Conservation (phyloP, 805 yeast genomes). For the Candida dajiaensis region DNA sequence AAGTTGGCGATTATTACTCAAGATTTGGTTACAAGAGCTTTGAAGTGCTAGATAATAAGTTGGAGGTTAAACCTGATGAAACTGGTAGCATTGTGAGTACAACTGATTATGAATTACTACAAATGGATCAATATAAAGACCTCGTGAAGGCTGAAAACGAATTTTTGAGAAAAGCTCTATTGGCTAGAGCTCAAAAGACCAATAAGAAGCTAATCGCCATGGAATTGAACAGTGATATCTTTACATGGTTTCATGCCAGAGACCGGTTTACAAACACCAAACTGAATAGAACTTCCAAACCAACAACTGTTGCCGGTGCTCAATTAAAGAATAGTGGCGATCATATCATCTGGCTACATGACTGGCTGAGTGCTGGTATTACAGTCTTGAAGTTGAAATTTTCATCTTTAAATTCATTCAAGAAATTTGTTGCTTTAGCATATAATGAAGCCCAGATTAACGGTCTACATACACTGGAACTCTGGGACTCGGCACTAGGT, state of each 20-base stretch:
- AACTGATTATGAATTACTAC: slow-evolving; percentile 21
- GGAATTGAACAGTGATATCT: slow-evolving; percentile 32
- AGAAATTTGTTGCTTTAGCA: slow-evolving; percentile 27
- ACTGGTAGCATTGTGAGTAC: neutral
- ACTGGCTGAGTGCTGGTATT: slow-evolving; percentile 30
- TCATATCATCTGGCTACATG: slow-evolving; percentile 41
- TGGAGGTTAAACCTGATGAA: neutral
- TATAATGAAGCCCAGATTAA: slow-evolving; percentile 28
- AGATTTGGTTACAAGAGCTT: slow-evolving; percentile 51
- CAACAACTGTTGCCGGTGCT: slow-evolving; percentile 24
- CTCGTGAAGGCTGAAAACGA: slow-evolving; percentile 24
- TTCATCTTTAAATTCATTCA: slow-evolving; percentile 17
- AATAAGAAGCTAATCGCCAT: slow-evolving; percentile 23
- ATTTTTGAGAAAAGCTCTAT: slow-evolving; percentile 16
- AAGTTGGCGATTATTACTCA: slow-evolving; percentile 61
- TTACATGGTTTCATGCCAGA: slow-evolving; percentile 38
- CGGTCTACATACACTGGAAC: slow-evolving; percentile 22
- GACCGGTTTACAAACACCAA: slow-evolving; percentile 31
- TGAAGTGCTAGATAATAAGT: slow-evolving; percentile 22
- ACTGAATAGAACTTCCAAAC: slow-evolving; percentile 10
- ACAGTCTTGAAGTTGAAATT: slow-evolving; percentile 18
- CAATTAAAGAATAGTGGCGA: slow-evolving; percentile 19
- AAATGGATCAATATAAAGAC: slow-evolving; percentile 27
- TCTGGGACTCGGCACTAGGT: slow-evolving; percentile 35
- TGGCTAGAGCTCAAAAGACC: slow-evolving; percentile 13